Evolutionary conservation across 345 rosid species (phyloP), one percentile per base, ranked within the genome.

Genomic region (Salix koriyanagi): DNA sequence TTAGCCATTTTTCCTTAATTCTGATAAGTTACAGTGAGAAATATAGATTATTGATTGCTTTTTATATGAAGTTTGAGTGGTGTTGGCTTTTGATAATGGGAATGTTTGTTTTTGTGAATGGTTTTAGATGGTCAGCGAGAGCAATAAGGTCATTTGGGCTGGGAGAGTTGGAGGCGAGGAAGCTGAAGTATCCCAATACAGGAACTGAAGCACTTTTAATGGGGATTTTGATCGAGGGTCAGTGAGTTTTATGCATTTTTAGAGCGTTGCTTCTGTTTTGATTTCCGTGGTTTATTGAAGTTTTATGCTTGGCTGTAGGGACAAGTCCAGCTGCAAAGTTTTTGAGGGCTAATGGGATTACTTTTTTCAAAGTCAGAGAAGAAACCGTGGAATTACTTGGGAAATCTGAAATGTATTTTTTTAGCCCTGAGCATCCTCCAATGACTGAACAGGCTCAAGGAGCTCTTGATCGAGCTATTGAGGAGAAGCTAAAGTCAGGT

Each of bases 181-280:
- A 95, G 84, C 82, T 95, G 75, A 91, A 93, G 87, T 91, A 95
- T 87, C 93, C 94, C 2, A 83, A 69, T 61, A 88, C 96, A 0
- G 97, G 97, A 19, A 91, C 96, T 2, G 99, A 95, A 86, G 87
- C 93, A 8, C 87, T 95, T 84, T 87, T 95, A 23, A 86, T 90
- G 94, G 99, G 99, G 75, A 89, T 95, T 82, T 85, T 93, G 80
- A 90, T 93, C 25, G 98, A 93, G 87, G 98, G 99, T 93, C 77
- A 79, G 91, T 79, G 13, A 44, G 2, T 39, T 52, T 39, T 68
- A 65, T 75, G 66, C 9, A 42, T 26, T 12, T 69, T n/a, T 77
- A 23, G 37, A 16, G 60, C 14, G 37, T 21, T n/a, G 62, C 37
- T 68, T 28, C 13, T 36, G 42, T 67, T 54, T 26, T 26, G 7